Evolutionary conservation across 306 rosid species (phyloP).

Genomic region (Astragalus glycyphyllos): DNA sequence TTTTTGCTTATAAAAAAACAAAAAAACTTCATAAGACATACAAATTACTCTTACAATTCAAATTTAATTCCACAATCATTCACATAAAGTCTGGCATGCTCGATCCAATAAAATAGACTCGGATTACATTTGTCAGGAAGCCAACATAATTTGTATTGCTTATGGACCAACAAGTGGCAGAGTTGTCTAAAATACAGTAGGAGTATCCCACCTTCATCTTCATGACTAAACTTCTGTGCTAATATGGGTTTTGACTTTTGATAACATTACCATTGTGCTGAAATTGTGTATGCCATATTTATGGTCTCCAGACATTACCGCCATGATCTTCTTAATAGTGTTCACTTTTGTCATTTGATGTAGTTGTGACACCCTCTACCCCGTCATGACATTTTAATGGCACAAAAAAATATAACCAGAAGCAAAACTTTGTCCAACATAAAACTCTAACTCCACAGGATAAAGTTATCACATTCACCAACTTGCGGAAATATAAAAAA

Average conservation of each 20-base stretch:
- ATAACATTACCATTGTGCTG: conserved; percentile 53
- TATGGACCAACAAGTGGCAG: neutral
- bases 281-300: conserved; percentile 41
- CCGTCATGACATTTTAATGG: no score
- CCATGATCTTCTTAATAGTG: conserved; percentile 13
- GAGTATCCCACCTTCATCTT: conserved; percentile 75
- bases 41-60: no score
- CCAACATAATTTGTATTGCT: neutral
- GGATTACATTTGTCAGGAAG: neutral
- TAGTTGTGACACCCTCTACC: neutral
- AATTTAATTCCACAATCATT: no score
- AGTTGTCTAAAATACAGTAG: conserved; percentile 24
- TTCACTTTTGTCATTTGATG: conserved; percentile 11
- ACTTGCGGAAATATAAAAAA: no score
- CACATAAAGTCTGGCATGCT: no score
- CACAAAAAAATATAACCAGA: no score
- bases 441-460: no score
- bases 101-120: neutral
- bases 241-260: conserved; percentile 69
- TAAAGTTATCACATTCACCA: no score
- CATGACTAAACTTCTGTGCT: conserved; percentile 64
- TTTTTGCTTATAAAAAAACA: no score
- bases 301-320: neutral
- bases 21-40: no score
- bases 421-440: no score